Base-by-base conservation (phyloP, 768 basidiomycete species). In the Xerocomus spinulosus region DNA sequence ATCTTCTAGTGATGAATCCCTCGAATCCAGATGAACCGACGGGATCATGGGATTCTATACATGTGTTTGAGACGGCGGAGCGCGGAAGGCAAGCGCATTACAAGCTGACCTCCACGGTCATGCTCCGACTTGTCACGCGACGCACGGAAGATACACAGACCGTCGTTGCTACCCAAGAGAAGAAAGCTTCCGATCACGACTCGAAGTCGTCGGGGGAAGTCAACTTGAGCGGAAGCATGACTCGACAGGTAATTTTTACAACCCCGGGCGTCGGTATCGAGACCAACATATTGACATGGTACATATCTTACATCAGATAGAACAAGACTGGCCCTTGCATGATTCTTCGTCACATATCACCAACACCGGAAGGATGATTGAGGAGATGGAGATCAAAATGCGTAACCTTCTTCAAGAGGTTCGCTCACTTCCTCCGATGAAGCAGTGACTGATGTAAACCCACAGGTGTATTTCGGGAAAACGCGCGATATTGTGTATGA, bases 361-460 rank as follows among this genome's bases (percentile, higher is more conserved):
- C 35, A 98, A 98, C 68, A 85, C 86, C n/a, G 96, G 96, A 5
- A 80, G 78, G 55, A 87, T 97, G 84, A 85, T 99, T 53, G 96
- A 99, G 68, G 96, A 98, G 54, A 94, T 95, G 91, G 96, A 99
- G 70, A 92, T 94, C 66, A 98, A 98, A 73, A 93, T 98, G 92
- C 80, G 96, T 32, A 96, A 96, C 68, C 72, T 92, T 47, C 74
- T 99, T 40, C 88, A 92, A 68, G 91, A 93, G 74, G 90, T 82
- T 50, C 38, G 71, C 33, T 21, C 48, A 25, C 42, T 46, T 51
- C 21, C 17, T 29, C 38, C 42, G 6, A 41, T 33, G 17, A 33
- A 42, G 42, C 18, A 3, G 42, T n/a, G 15, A 4, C 44, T 67
- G 18, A 67, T 37, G 4, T 0, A 20, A 34, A n/a, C 25, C 43